phyloP scores from a whole-genome alignment of 139 green algal genomes.

The Chlorella sorokiniana region DNA sequence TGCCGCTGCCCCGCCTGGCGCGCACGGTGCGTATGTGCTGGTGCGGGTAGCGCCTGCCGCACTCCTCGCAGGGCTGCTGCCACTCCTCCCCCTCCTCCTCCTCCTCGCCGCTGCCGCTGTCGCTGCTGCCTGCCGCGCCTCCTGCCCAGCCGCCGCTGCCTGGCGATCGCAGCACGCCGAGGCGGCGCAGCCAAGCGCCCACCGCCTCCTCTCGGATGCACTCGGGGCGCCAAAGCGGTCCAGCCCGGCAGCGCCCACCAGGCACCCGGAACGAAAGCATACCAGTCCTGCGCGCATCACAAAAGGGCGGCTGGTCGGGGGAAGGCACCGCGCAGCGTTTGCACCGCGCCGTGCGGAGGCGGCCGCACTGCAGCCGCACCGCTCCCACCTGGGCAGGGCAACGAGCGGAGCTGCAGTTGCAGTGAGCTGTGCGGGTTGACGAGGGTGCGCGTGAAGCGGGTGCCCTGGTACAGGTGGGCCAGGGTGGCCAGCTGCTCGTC shows the following conservation, averaged over 20 bases:
- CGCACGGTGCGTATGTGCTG: conserved; percentile 33
- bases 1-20: not conserved
- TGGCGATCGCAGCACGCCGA: not conserved
- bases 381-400: conserved; percentile 14
- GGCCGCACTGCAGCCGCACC: not conserved
- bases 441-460: conserved; percentile 10
- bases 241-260: conserved; percentile 6
- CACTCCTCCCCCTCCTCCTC: conserved; percentile 24
- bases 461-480: conserved; percentile 30
- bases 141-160: not conserved
- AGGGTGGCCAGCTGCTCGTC: conserved; percentile 20
- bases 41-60: conserved; percentile 43
- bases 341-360: no score
- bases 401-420: conserved; percentile 17
- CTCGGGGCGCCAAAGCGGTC: conserved; percentile 22
- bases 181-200: conserved; percentile 26
- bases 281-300: conserved; percentile 17
- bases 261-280: conserved; percentile 9
- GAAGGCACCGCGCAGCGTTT: no score
- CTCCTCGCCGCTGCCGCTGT: conserved; percentile 17
- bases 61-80: conserved; percentile 38
- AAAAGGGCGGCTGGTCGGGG: not conserved
- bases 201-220: conserved; percentile 30
- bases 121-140: not conserved
- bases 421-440: conserved; percentile 24